phyloP scores from a whole-genome alignment of 306 rosid species.

The Sophora flavescens region DNA sequence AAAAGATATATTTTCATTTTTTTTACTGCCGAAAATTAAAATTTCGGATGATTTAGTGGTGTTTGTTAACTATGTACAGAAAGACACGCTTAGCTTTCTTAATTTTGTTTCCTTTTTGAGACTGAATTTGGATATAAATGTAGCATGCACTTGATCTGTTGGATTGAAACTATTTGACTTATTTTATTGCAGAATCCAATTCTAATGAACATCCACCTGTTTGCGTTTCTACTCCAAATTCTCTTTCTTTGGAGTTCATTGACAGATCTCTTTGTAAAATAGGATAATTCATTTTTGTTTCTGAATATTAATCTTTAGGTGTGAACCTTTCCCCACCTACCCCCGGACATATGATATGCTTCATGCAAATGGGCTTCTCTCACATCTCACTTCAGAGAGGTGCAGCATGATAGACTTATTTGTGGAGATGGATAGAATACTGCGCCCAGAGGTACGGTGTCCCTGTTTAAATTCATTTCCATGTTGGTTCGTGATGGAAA shows the following conservation, averaged over 20 bases:
- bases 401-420: constrained; percentile 81
- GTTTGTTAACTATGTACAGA: constrained; percentile 15
- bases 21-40: constrained; percentile 28
- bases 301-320: constrained; percentile 68
- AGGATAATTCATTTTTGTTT: constrained; percentile 38
- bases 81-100: constrained; percentile 19
- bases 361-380: constrained; percentile 87
- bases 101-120: constrained; percentile 37
- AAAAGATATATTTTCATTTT: constrained; percentile 15
- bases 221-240: constrained; percentile 16
- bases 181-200: constrained; percentile 35
- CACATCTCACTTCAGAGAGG: constrained; percentile 73
- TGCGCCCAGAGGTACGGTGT: constrained; percentile 89
- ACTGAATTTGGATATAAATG: constrained; percentile 34
- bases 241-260: constrained; percentile 15
- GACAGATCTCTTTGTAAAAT: constrained; percentile 20
- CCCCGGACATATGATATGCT: constrained; percentile 96
- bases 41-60: constrained; percentile 2
- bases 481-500: constrained; percentile 32
- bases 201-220: constrained; percentile 14
- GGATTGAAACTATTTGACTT: constrained; percentile 29
- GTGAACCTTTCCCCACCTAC: constrained; percentile 96
- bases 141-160: constrained; percentile 11
- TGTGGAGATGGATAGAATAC: constrained; percentile 95
- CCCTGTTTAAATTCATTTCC: constrained; percentile 27